Evolutionary conservation across 176 grass and related monocot species (phyloP), one percentile per base, ranked within the genome.

Genomic region (Thalia dealbata): DNA sequence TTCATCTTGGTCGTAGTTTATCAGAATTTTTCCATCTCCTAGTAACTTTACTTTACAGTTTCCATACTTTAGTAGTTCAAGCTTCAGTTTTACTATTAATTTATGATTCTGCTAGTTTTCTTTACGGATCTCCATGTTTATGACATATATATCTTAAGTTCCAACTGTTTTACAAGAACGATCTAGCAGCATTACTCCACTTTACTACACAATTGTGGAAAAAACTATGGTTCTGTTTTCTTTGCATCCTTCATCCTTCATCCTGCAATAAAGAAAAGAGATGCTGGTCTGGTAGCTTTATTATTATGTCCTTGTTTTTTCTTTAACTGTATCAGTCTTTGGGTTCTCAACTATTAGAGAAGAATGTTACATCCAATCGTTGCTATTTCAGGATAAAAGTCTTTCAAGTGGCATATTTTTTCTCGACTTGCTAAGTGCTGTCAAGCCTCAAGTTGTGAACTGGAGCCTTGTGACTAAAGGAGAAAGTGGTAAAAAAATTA

Each of bases 391-490:
- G 95, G 95, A 99, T 84, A 91, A 78, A 88, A 92, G 83, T 73
- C 85, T 99, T 78, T 99, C 95, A 23, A 93, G 83, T 82, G 95
- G 95, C 54, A 88, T 90, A 27, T 93, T 99, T 85, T 99, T 99
- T 63, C 90, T 99, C 46, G 76, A 91, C 62, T 84, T 99, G 54
- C 79, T 99, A 11, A 79, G 89, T 84, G 79, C 72, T 16, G 85
- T 99, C 77, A 90, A 99, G 71, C 82, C 82, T 85, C 85, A 87
- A 74, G 87, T 93, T 77, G 90, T 99, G 79, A 93, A 93, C 72
- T 88, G 87, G 89, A 93, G 83, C 85, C 87, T 99, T 80, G 87
- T 99, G 29, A 99, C 87, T 61, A 87, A 83, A 86, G 95, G 95
- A 62, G 82, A 88, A 79, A 92, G 77, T 85, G 95, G 95, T 97